Percentiles rank a stretch among this genome's conserved stretches.
These are phyloP conservation scores for Hibiscus mutabilis DNA, from an alignment of 345 rosid genomes.

Conservation along the genomic window DNA sequence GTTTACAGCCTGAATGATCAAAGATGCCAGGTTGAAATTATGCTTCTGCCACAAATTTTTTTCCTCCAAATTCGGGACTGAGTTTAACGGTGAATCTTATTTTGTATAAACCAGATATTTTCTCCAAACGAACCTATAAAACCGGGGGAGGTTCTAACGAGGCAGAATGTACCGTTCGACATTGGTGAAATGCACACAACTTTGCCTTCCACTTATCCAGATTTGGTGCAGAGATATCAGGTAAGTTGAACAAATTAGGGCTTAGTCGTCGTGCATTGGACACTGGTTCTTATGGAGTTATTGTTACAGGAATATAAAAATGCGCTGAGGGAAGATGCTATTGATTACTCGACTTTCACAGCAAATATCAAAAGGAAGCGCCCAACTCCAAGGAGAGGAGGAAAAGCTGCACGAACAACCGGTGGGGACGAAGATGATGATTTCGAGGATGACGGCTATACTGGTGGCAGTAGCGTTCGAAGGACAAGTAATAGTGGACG, in stretches of 20 bases:
- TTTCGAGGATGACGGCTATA: conserved; percentile 40
- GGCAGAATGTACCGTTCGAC: conserved; percentile 69
- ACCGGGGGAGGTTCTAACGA: conserved; percentile 64
- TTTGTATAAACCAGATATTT: conserved; percentile 49
- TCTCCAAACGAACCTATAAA: conserved; percentile 78
- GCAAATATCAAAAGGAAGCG: conserved; percentile 84
- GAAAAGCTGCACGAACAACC: conserved; percentile 19
- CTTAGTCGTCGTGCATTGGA: not conserved
- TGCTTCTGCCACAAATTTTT: not conserved
- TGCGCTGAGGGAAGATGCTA: conserved; percentile 79
- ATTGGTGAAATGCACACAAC: conserved; percentile 43
- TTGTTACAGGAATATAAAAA: conserved; percentile 67
- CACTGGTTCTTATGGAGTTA: not conserved
- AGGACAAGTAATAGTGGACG: conserved; percentile 34
- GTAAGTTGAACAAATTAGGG: conserved; percentile 22
- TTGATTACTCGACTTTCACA: conserved; percentile 72
- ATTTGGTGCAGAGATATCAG: conserved; percentile 76
- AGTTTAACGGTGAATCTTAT: not conserved
- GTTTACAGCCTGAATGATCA: conserved; percentile 79
- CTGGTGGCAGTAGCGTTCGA: conserved; percentile 30
- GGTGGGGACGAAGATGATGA: conserved; percentile 46
- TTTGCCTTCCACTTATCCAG: conserved; percentile 58
- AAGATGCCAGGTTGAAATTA: conserved; percentile 74
- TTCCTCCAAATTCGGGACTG: not conserved
- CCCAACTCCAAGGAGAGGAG: conserved; percentile 41